phyloP scores from a whole-genome alignment of 2,329 filamentous ascomycete species.

The Amphichorda felina region DNA sequence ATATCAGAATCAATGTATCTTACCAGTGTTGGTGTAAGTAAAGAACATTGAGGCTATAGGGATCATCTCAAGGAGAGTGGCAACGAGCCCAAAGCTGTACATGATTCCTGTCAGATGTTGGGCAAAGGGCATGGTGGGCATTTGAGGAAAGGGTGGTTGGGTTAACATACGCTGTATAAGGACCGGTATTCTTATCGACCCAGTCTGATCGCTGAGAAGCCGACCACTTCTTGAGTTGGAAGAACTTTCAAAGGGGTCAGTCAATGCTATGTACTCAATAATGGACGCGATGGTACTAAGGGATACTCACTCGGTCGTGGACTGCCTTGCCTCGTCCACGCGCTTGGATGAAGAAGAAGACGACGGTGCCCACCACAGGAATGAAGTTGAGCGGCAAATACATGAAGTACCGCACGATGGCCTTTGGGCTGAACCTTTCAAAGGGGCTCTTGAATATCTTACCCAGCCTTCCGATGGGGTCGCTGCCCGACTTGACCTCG shows the following conservation, averaged over 20 bases:
- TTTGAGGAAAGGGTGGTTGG: not conserved
- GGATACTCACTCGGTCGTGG: conserved; percentile 3
- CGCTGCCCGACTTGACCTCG: conserved; percentile 51
- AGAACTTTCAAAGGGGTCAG: conserved; percentile 46
- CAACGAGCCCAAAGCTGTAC: conserved; percentile 58
- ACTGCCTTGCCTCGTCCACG: conserved; percentile 9
- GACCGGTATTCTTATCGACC: conserved; percentile 56
- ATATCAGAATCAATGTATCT: conserved; percentile 8
- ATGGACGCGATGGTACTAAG: too few species aligned
- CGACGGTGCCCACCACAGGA: conserved; percentile 70
- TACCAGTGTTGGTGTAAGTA: conserved; percentile 75
- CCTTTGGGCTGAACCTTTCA: conserved; percentile 42
- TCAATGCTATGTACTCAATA: not conserved
- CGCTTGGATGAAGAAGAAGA: conserved; percentile 72
- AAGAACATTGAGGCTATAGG: conserved; percentile 76
- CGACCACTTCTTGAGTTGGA: conserved; percentile 81
- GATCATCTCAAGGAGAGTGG: conserved; percentile 73
- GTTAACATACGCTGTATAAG: conserved; percentile 65
- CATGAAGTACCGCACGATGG: conserved; percentile 67
- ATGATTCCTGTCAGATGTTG: not conserved
- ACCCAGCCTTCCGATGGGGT: conserved; percentile 45
- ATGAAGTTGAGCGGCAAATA: conserved; percentile 91
- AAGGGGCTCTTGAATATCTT: conserved; percentile 47
- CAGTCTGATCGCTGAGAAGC: conserved; percentile 52
- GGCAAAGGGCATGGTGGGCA: not conserved